phyloP scores from a whole-genome alignment of 2,329 filamentous ascomycete species.

The Fusarium continuum region DNA sequence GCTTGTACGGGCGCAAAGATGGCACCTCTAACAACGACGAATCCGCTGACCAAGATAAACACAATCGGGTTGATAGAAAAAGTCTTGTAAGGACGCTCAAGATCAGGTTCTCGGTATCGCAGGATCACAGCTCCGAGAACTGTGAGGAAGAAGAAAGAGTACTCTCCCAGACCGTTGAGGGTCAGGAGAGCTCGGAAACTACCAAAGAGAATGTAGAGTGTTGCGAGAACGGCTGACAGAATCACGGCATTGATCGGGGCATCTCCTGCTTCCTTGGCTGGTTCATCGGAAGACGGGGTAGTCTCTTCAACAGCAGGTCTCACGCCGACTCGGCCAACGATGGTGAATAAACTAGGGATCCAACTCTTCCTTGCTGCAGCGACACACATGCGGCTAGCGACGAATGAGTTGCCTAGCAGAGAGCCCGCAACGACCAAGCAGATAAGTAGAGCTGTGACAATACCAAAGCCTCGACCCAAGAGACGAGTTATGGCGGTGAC shows the following conservation, averaged over 20 bases:
- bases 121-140: slow-evolving; percentile 67
- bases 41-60: slow-evolving; percentile 67
- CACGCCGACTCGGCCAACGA: slow-evolving; percentile 56
- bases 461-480: slow-evolving; percentile 62
- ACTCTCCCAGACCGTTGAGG: slow-evolving; percentile 68
- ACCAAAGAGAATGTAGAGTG: slow-evolving; percentile 68
- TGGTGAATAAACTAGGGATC: slow-evolving; percentile 57
- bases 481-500: slow-evolving; percentile 67
- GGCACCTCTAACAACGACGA: slow-evolving; percentile 67
- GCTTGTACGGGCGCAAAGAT: slow-evolving; percentile 67
- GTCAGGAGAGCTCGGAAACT: slow-evolving; percentile 69
- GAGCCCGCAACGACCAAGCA: slow-evolving; percentile 70
- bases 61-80: slow-evolving; percentile 58
- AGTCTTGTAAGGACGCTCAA: slow-evolving; percentile 66
- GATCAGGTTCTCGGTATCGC: slow-evolving; percentile 63
- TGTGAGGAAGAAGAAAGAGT: slow-evolving; percentile 71
- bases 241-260: slow-evolving; percentile 64
- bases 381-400: slow-evolving; percentile 68
- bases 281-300: background rate
- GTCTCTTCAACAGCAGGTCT: slow-evolving; percentile 7
- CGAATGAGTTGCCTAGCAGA: slow-evolving; percentile 69
- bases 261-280: slow-evolving; percentile 50
- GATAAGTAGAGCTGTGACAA: slow-evolving; percentile 64
- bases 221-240: slow-evolving; percentile 58
- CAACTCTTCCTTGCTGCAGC: slow-evolving; percentile 64